Base-by-base conservation (phyloP, 306 rosid species). In the Hylodesmum podocarpum region DNA sequence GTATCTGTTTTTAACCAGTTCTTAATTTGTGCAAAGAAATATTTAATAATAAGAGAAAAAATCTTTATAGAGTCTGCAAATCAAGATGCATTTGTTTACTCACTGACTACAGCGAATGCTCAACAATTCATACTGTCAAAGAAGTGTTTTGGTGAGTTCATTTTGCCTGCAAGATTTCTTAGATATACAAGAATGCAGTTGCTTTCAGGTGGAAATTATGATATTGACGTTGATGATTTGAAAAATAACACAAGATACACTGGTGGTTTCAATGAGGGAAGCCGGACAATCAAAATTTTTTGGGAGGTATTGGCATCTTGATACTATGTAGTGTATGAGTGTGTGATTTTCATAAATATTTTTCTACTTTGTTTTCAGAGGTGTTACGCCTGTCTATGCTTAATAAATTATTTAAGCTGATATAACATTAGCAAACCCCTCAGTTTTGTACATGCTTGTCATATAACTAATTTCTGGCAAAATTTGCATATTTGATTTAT, bases 201-300 rank as follows among this genome's bases (percentile, higher is more conserved):
- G 86, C 99, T 95, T 87, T 95, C 99, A 43, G 99, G 99, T 78
- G 99, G 99, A 49, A 88, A 89, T 79, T 87, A 95, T 29, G 99
- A 95, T 86, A 89, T 95, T 72, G 99, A 95, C 31, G 59, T 89
- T 65, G 91, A 95, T 78, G 99, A 95, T 87, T 88, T 92, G 75
- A 89, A 85, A 88, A 89, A 76, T 69, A 92, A 95, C 76, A 92
- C 97, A 14, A 89, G 89, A 40, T 95, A 95, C 84, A 89, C 97
- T 57, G 99, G 97, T 65, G 97, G 99, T 75, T 95, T 89, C 84
- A 88, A 86, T 55, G 97, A 89, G 40, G 90, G 97, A 69, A 92
- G 90, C 87, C 92, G 91, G 37, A 88, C 99, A 4, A 70, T 95
- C 70, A 95, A 86, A 86, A 76, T 89, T 8, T 95, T 95, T 79